These are phyloP conservation scores for Microdochium trichocladiopsis DNA, from an alignment of 2,329 filamentous ascomycete species.

Conservation along the genomic window DNA sequence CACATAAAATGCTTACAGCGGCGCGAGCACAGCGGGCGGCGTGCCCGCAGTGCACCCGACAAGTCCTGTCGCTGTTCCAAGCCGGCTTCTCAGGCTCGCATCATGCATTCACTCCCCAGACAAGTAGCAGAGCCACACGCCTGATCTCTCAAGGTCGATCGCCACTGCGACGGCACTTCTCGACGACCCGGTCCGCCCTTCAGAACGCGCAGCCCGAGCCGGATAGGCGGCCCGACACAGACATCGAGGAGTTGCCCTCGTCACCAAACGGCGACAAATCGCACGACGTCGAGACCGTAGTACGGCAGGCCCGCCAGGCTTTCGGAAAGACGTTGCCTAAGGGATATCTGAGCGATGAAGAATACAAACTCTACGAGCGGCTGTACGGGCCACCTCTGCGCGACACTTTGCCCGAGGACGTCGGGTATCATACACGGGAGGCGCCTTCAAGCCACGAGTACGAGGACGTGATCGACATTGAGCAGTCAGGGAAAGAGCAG, in stretches of 20 bases:
- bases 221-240: background rate
- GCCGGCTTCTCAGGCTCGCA: slow-evolving; percentile 20
- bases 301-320: slow-evolving; percentile 63
- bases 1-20: slow-evolving; percentile 27
- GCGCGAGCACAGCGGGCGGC: slow-evolving; percentile 25
- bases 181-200: slow-evolving; percentile 9
- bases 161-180: slow-evolving; percentile 12
- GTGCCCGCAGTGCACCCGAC: slow-evolving; percentile 29
- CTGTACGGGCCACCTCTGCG: slow-evolving; percentile 72
- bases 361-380: slow-evolving; percentile 70
- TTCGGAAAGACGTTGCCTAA: slow-evolving; percentile 74
- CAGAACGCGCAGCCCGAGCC: slow-evolving; percentile 10
- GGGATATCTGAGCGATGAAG: slow-evolving; percentile 60
- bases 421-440: slow-evolving; percentile 35
- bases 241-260: background rate
- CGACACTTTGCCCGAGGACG: slow-evolving; percentile 52
- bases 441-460: slow-evolving; percentile 10
- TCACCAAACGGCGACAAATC: slow-evolving; percentile 2
- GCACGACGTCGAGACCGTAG: slow-evolving; percentile 31
- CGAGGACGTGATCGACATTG: slow-evolving; percentile 4
- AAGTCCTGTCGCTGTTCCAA: slow-evolving; percentile 27
- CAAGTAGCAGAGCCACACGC: slow-evolving; percentile 2
- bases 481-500: slow-evolving; percentile 25
- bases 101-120: background rate
- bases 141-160: slow-evolving; percentile 3